Conservation (phyloP, 768 basidiomycete genomes). For the Trametopsis cervina region DNA sequence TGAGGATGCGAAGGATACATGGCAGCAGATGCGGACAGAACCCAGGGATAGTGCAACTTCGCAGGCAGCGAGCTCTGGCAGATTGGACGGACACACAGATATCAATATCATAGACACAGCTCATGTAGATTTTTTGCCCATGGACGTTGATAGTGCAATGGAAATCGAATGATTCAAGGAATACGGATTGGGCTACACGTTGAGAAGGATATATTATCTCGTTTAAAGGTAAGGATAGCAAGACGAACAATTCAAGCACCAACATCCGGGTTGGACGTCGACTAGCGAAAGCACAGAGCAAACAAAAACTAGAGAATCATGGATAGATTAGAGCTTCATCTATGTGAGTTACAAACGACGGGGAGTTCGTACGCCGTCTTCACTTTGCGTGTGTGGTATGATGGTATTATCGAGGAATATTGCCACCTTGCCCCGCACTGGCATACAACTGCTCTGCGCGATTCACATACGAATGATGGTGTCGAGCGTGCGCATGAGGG, state of each 20-base stretch:
- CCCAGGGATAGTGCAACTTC: not conserved
- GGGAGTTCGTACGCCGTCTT: too few relatives aligned
- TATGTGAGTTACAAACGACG: not conserved
- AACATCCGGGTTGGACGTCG: too few relatives aligned
- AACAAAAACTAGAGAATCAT: not conserved
- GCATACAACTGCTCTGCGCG: conserved; percentile 24
- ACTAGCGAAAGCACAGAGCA: not conserved
- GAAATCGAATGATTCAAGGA: conserved; percentile 22
- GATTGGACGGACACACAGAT: too few relatives aligned
- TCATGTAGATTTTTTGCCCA: conserved; percentile 1
- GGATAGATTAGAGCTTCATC: not conserved
- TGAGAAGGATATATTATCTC: too few relatives aligned
- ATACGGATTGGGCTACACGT: too few relatives aligned
- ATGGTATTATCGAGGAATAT: not conserved
- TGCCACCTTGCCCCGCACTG: not conserved
- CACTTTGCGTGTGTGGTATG: too few relatives aligned
- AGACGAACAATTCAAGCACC: too few relatives aligned
- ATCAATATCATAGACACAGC: conserved; percentile 7
- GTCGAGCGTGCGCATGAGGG: conserved; percentile 70
- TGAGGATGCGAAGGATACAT: not conserved
- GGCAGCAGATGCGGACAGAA: not conserved
- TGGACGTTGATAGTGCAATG: conserved; percentile 21
- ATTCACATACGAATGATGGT: conserved; percentile 53
- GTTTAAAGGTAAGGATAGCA: too few relatives aligned
- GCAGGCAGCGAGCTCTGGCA: not conserved